Evolutionary conservation across 208 protist species (phyloP).

Genomic region (Trypanosoma theileri): DNA sequence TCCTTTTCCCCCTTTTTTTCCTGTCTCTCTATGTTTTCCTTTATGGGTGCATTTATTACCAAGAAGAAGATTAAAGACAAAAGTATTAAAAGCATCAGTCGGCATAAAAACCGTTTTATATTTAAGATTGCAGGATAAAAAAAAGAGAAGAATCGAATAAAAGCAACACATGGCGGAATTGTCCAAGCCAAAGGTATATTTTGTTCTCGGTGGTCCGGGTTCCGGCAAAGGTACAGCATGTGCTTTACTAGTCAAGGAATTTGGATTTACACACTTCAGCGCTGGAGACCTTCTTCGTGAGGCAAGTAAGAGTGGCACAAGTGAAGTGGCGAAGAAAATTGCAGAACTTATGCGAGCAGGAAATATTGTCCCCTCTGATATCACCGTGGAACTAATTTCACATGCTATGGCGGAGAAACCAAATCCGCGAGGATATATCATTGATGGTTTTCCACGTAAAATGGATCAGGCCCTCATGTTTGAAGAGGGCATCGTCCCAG

Average conservation of each 20-base stretch:
- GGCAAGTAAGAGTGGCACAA: conserved; percentile 51
- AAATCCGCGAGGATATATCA: conserved; percentile 75
- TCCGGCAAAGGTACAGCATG: conserved; percentile 89
- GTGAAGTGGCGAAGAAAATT: conserved; percentile 78
- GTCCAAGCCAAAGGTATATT: conserved; percentile 66
- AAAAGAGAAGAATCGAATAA: too few relatives aligned
- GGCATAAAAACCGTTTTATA: too few relatives aligned
- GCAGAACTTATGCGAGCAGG: conserved; percentile 55
- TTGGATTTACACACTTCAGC: conserved; percentile 86
- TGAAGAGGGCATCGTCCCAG: conserved; percentile 67
- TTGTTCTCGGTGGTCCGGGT: conserved; percentile 86
- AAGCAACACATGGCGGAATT: too few relatives aligned
- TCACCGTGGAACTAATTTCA: conserved; percentile 80
- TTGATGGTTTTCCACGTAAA: conserved; percentile 91
- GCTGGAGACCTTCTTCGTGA: conserved; percentile 85
- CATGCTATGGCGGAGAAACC: conserved; percentile 60
- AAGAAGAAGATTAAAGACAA: not conserved
- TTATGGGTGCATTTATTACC: not conserved
- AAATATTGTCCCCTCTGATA: conserved; percentile 86
- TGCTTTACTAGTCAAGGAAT: conserved; percentile 65
- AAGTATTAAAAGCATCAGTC: too few relatives aligned
- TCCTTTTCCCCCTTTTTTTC: not conserved
- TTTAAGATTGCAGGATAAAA: too few relatives aligned
- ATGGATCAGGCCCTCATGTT: conserved; percentile 86
- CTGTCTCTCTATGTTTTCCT: not conserved